phyloP scores from a whole-genome alignment of 495 filamentous ascomycete genomes.

The Neurospora sp. region DNA sequence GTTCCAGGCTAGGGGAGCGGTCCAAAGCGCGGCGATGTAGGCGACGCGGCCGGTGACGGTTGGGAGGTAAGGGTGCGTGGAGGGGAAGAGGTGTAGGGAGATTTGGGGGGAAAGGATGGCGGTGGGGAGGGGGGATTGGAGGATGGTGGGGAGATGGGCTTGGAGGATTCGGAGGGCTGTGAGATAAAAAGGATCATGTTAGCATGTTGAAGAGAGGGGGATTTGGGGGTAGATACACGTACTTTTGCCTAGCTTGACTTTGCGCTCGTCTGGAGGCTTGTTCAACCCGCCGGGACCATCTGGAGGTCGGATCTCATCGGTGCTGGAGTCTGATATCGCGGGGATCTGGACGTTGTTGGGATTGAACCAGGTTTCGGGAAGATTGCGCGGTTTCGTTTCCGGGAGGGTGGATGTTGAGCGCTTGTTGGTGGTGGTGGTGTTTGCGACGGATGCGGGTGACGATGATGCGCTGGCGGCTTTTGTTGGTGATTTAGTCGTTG shows the following conservation, averaged over 20 bases:
- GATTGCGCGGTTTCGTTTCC: neutral
- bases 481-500: neutral
- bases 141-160: slow-evolving; percentile 72
- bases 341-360: neutral
- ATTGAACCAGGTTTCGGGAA: slow-evolving; percentile 2
- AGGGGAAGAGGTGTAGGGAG: slow-evolving; percentile 90
- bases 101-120: slow-evolving; percentile 84
- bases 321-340: neutral
- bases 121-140: slow-evolving; percentile 72
- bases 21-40: slow-evolving; percentile 91
- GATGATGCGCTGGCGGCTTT: slow-evolving; percentile 6
- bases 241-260: slow-evolving; percentile 82
- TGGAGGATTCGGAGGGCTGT: slow-evolving; percentile 79
- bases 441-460: slow-evolving; percentile 4
- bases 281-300: slow-evolving; percentile 5
- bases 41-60: slow-evolving; percentile 80
- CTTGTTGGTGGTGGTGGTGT: slow-evolving; percentile 8
- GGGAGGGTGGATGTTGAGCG: slow-evolving; percentile 2
- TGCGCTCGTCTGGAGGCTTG: slow-evolving; percentile 58
- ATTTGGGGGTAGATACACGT: neutral
- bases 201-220: neutral
- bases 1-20: slow-evolving; percentile 90
- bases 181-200: neutral
- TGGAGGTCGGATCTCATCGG: slow-evolving; percentile 2
- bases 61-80: slow-evolving; percentile 90